These are phyloP conservation scores for Eucalyptus viminalis DNA, from an alignment of 345 rosid genomes.

Conservation along the genomic window DNA sequence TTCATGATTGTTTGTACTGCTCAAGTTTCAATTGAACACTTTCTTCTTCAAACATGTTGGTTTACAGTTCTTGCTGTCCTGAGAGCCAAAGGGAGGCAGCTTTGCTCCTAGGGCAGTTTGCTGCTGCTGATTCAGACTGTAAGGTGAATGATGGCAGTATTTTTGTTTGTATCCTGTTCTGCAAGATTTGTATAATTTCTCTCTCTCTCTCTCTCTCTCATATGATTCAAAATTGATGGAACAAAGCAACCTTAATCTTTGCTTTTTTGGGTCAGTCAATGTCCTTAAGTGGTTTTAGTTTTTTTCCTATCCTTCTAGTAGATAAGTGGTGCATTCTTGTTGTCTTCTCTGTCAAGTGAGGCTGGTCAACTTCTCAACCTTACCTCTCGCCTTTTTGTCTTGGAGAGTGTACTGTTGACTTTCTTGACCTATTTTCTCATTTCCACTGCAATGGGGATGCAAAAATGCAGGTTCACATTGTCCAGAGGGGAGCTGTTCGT, in stretches of 20 bases:
- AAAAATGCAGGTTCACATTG: conserved; percentile 80
- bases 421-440: neutral
- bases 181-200: neutral
- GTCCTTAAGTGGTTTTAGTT: neutral
- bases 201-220: neutral
- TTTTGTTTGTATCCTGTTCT: neutral
- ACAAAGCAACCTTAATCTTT: neutral
- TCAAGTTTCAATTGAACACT: neutral
- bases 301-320: neutral
- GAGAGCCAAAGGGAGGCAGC: conserved; percentile 99
- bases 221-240: neutral
- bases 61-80: conserved; percentile 82
- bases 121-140: conserved; percentile 97
- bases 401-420: neutral
- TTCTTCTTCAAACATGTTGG: neutral
- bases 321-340: neutral
- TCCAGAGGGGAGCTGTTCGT: conserved; percentile 96
- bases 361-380: neutral
- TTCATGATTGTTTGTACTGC: neutral
- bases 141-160: conserved; percentile 39
- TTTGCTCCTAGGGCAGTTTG: conserved; percentile 95
- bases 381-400: neutral
- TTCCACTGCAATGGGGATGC: neutral
- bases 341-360: neutral
- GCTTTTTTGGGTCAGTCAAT: neutral